These are phyloP conservation scores for Nemania bipapillata DNA, from an alignment of 2,329 filamentous ascomycete species.

Conservation along the genomic window DNA sequence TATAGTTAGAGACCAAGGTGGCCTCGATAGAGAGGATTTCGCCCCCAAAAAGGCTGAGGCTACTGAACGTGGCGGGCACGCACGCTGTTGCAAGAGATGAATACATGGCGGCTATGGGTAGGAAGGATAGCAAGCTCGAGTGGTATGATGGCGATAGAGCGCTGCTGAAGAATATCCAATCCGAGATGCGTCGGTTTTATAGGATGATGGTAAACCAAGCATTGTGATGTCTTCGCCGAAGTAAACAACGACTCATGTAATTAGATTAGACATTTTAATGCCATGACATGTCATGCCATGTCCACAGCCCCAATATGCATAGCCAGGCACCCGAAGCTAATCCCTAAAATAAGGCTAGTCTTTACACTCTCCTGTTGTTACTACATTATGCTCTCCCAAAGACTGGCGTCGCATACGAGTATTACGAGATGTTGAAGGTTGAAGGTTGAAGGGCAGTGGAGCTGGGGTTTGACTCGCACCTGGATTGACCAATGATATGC, in stretches of 20 bases:
- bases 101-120: constrained; percentile 4
- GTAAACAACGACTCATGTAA: background rate
- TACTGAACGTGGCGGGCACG: constrained; percentile 2
- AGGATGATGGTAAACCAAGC: background rate
- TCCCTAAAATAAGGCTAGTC: no score
- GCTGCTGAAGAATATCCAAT: background rate
- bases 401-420: background rate
- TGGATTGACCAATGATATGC: background rate
- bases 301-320: no score
- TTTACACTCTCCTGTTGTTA: no score
- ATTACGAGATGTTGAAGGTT: no score
- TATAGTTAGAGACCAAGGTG: constrained; percentile 38
- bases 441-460: background rate
- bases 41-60: constrained; percentile 8
- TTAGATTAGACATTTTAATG: background rate
- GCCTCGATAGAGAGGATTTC: constrained; percentile 8
- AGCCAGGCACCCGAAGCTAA: no score
- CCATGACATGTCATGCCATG: background rate
- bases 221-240: background rate
- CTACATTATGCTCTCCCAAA: no score
- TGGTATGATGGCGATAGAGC: background rate
- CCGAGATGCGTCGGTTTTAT: background rate
- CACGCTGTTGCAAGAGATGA: constrained; percentile 1
- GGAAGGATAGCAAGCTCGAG: background rate
- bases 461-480: background rate